Percentiles rank a stretch among this genome's conserved stretches.
phyloP scores from a whole-genome alignment of 805 yeast genomes.

The Monosporozyma solicola region DNA sequence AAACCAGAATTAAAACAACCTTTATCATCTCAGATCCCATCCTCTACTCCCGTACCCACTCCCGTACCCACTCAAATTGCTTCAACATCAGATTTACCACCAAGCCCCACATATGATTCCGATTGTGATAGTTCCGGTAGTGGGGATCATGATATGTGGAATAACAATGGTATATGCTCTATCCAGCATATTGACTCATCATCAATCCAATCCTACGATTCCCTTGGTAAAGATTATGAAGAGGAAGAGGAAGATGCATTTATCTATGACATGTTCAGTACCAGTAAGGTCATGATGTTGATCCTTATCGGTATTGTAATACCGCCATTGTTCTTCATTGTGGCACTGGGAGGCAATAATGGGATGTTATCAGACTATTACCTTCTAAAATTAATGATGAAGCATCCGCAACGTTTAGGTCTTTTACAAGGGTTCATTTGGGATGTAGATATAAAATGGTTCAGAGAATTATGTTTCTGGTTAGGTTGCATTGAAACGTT shows the following conservation, averaged over 20 bases:
- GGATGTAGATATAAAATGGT: slow-evolving; percentile 23
- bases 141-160: not conserved
- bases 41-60: not conserved
- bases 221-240: slow-evolving; percentile 1
- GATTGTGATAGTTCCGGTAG: not conserved
- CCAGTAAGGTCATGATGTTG: slow-evolving; percentile 8
- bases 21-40: not conserved
- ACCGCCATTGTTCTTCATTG: slow-evolving; percentile 25
- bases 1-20: not conserved
- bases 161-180: slow-evolving; percentile 2
- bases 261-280: slow-evolving; percentile 7
- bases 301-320: slow-evolving; percentile 12
- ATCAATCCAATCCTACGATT: slow-evolving; percentile 14
- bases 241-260: not conserved
- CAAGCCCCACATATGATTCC: not conserved
- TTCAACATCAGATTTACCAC: not conserved
- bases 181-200: slow-evolving; percentile 16
- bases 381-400: slow-evolving; percentile 17
- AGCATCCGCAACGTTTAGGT: slow-evolving; percentile 13
- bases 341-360: slow-evolving; percentile 11
- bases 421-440: slow-evolving; percentile 22
- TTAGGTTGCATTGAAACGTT: slow-evolving; percentile 27
- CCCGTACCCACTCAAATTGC: not conserved
- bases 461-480: slow-evolving; percentile 23
- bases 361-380: slow-evolving; percentile 11